These are phyloP conservation scores for Mallotus repandus DNA, from an alignment of 441 rosid genomes.

Conservation along the genomic window DNA sequence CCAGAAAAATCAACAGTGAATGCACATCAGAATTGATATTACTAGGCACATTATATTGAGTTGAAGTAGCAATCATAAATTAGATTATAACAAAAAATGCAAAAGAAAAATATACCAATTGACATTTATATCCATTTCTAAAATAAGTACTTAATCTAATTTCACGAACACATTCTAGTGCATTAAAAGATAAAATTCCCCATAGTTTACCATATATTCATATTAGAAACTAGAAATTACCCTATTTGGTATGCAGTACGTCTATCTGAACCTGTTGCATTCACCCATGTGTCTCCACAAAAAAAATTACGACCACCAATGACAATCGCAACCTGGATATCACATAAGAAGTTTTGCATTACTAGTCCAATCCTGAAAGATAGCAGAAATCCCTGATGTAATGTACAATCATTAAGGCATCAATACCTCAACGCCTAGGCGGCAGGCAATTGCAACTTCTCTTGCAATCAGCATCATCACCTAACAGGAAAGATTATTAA, in stretches of 20 bases:
- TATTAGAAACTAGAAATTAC: conserved; percentile 34
- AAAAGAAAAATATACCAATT: too few species aligned
- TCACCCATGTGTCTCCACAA: conserved; percentile 76
- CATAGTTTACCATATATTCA: neutral
- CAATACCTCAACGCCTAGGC: conserved; percentile 69
- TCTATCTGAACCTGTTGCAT: conserved; percentile 76
- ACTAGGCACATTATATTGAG: neutral
- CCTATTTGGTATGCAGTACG: conserved; percentile 84
- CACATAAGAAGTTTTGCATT: neutral
- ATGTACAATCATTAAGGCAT: neutral
- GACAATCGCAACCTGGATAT: conserved; percentile 68
- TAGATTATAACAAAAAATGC: too few species aligned
- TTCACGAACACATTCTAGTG: neutral
- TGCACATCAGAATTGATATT: neutral
- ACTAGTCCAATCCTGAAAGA: neutral
- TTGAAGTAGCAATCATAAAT: too few species aligned
- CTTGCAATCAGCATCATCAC: conserved; percentile 69
- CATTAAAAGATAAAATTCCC: neutral
- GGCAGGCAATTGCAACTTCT: conserved; percentile 74
- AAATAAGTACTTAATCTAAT: neutral
- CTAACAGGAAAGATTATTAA: conserved; percentile 31
- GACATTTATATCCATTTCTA: too few species aligned
- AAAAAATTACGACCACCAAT: conserved; percentile 92
- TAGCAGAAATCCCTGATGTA: neutral
- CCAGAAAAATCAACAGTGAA: neutral